These are phyloP conservation scores for Didymella glomerata DNA, from an alignment of 2,329 filamentous ascomycete species.

Conservation along the genomic window DNA sequence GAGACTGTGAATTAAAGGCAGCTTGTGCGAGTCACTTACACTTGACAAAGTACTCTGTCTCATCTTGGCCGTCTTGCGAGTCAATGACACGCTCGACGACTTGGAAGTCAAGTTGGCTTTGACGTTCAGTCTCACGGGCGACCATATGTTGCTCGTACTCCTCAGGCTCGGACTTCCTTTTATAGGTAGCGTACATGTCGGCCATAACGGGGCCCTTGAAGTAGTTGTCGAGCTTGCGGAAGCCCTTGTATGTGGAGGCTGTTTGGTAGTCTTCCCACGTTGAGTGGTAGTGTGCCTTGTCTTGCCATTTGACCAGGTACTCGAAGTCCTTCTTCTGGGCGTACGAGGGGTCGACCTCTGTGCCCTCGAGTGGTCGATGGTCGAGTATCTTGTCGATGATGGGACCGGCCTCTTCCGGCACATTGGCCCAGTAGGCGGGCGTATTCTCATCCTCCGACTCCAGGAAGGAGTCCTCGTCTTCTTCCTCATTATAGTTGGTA, in stretches of 20 bases:
- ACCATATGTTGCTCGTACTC: conserved; percentile 93
- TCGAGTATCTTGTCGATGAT: conserved; percentile 92
- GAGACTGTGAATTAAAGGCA: conserved; percentile 25
- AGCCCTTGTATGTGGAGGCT: conserved; percentile 80
- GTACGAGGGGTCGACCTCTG: conserved; percentile 47
- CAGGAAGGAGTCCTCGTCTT: conserved; percentile 64
- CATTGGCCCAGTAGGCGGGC: conserved; percentile 73
- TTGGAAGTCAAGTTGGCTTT: conserved; percentile 87
- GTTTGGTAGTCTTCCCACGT: conserved; percentile 88
- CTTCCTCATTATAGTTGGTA: conserved; percentile 73
- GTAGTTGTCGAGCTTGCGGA: conserved; percentile 93
- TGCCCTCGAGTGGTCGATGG: conserved; percentile 77
- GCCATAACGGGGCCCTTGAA: conserved; percentile 82
- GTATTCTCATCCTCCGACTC: conserved; percentile 70
- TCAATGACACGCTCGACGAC: conserved; percentile 94
- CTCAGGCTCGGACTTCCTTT: conserved; percentile 72
- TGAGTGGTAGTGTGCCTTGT: conserved; percentile 91
- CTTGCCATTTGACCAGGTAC: conserved; percentile 95
- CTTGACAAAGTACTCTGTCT: conserved; percentile 90
- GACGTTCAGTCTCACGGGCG: conserved; percentile 89
- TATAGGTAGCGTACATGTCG: conserved; percentile 72
- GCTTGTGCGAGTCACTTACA: conserved; percentile 61
- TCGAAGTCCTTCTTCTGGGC: conserved; percentile 79
- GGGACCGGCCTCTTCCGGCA: conserved; percentile 78
- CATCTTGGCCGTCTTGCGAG: conserved; percentile 78